phyloP scores from a whole-genome alignment of 176 grass and related monocot species.

The Dendrocalamus sinicus region DNA sequence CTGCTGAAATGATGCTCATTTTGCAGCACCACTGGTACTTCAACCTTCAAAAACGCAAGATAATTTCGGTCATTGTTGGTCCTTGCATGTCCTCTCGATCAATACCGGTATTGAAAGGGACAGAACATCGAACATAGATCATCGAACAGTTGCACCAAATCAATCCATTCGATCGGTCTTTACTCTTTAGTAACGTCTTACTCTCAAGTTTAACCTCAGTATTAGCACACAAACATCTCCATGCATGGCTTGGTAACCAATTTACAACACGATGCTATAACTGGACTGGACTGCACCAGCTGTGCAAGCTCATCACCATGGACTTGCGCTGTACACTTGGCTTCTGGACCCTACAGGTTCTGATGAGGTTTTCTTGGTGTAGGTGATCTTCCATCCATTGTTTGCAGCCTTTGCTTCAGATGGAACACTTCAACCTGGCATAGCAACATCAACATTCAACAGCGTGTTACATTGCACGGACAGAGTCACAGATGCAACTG shows the following conservation, averaged over 20 bases:
- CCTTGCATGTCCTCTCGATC: background rate
- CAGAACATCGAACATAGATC: background rate
- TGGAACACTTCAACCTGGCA: conserved; percentile 85
- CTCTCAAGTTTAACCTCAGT: background rate
- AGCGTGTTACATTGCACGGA: conserved; percentile 2
- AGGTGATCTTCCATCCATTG: conserved; percentile 73
- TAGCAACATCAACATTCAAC: conserved; percentile 17
- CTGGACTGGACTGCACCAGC: background rate
- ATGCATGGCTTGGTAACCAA: background rate
- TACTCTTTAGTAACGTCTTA: background rate
- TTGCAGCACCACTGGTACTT: conserved; percentile 57
- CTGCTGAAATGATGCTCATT: conserved; percentile 80
- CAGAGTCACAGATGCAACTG: background rate
- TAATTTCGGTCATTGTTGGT: background rate
- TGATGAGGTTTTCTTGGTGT: conserved; percentile 75
- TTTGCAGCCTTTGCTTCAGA: conserved; percentile 83
- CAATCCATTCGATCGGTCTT: background rate
- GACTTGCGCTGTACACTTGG: conserved; percentile 29
- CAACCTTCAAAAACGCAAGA: conserved; percentile 57
- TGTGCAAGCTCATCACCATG: background rate
- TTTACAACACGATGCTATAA: conserved; percentile 25
- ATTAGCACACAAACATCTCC: background rate
- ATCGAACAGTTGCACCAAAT: background rate
- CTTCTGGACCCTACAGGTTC: conserved; percentile 40
- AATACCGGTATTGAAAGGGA: background rate